These are phyloP conservation scores for Trametes punicea DNA, from an alignment of 768 basidiomycete genomes.

Conservation along the genomic window DNA sequence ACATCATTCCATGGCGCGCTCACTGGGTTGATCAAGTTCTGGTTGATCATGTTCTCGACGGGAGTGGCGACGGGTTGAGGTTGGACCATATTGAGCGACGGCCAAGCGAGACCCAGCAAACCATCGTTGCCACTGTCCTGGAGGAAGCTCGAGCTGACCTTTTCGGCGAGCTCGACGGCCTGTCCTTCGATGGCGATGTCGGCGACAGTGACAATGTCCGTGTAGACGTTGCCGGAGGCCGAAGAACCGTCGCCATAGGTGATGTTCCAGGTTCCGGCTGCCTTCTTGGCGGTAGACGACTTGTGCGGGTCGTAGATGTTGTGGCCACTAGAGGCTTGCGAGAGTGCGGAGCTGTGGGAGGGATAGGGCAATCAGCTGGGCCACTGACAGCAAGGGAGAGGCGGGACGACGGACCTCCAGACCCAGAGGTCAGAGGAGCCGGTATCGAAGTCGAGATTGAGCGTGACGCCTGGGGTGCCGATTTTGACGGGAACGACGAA, in stretches of 20 bases:
- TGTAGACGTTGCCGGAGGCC: slow-evolving; percentile 36
- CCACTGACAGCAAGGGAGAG: neutral
- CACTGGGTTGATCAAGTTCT: slow-evolving; percentile 30
- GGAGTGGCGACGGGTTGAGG: slow-evolving; percentile 36
- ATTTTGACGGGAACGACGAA: slow-evolving; percentile 39
- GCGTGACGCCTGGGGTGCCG: slow-evolving; percentile 37
- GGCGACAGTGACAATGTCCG: slow-evolving; percentile 37
- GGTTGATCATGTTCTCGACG: slow-evolving; percentile 38
- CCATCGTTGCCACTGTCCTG: slow-evolving; percentile 36
- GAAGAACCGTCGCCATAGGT: slow-evolving; percentile 41
- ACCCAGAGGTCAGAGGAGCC: slow-evolving; percentile 36
- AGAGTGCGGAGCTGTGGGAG: slow-evolving; percentile 25
- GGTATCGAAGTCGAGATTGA: slow-evolving; percentile 35
- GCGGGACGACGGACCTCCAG: slow-evolving; percentile 20
- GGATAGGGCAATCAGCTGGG: too few relatives aligned
- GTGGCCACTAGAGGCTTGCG: slow-evolving; percentile 25
- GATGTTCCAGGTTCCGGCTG: slow-evolving; percentile 33
- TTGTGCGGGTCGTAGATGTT: slow-evolving; percentile 29
- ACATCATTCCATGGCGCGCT: too few relatives aligned
- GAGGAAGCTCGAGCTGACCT: slow-evolving; percentile 34
- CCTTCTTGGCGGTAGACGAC: slow-evolving; percentile 31
- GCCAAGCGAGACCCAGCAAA: slow-evolving; percentile 38
- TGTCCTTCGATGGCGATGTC: slow-evolving; percentile 34
- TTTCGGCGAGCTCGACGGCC: slow-evolving; percentile 36
- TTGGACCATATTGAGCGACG: slow-evolving; percentile 36